Percentiles rank a stretch among this genome's conserved stretches.
These are phyloP conservation scores for Naganishia randhawae DNA, from an alignment of 768 basidiomycete genomes.

Conservation along the genomic window DNA sequence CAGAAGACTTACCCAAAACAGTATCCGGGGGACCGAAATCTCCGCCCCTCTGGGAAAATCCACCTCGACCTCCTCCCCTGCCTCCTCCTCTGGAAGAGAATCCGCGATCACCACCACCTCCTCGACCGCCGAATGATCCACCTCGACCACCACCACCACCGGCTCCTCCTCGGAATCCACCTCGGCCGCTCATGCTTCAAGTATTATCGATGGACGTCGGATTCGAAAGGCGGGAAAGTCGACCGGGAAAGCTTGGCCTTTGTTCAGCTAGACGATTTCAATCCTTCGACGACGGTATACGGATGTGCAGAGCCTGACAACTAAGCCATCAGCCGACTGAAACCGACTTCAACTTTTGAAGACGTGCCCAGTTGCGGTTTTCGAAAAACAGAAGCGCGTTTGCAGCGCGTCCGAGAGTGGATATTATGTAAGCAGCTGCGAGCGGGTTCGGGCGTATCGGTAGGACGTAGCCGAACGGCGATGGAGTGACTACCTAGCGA, in stretches of 20 bases:
- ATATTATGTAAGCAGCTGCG: neutral
- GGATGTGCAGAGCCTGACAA: neutral
- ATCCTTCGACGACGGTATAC: neutral
- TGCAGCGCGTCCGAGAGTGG: neutral
- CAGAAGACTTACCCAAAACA: conserved; percentile 51
- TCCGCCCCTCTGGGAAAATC: conserved; percentile 35
- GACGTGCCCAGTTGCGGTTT: conserved; percentile 1
- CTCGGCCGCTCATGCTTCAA: conserved; percentile 36
- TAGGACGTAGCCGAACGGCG: conserved; percentile 7
- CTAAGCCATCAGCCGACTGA: neutral
- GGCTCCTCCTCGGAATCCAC: conserved; percentile 39
- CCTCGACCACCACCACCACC: conserved; percentile 35
- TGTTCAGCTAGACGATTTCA: neutral
- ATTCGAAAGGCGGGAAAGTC: neutral
- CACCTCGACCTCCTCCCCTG: conserved; percentile 48
- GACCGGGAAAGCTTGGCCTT: neutral
- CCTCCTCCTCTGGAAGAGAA: conserved; percentile 42
- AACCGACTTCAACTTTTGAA: conserved; percentile 4
- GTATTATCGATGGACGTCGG: neutral
- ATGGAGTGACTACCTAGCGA: neutral
- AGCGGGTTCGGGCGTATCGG: neutral
- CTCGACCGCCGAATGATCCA: conserved; percentile 30
- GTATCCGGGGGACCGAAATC: conserved; percentile 53
- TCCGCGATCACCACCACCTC: conserved; percentile 34
- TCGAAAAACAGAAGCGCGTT: conserved; percentile 20